Conservation (phyloP, 2,329 filamentous ascomycete genomes). For the Fusarium tricinctum region DNA sequence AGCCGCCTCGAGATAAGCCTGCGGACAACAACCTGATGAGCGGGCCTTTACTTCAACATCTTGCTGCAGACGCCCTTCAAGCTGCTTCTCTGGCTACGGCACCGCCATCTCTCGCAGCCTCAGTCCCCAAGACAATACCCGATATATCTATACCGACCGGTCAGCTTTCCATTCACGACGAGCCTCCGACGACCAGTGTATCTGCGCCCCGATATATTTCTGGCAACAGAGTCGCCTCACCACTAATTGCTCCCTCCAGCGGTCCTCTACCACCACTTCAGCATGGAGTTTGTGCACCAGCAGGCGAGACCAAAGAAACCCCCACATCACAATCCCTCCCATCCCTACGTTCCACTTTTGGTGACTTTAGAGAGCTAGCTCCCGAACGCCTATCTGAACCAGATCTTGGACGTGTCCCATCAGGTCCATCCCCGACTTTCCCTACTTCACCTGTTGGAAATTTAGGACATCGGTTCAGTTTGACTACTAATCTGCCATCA, state of each 20-base stretch:
- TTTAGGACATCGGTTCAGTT: conserved; percentile 49
- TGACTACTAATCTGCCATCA: conserved; percentile 53
- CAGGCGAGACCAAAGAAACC: conserved; percentile 54
- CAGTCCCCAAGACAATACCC: conserved; percentile 40
- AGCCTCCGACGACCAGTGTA: conserved; percentile 37
- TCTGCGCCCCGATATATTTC: conserved; percentile 26
- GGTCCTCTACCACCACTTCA: conserved; percentile 57
- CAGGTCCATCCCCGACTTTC: conserved; percentile 47
- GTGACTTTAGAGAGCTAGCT: conserved; percentile 53
- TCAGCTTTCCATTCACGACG: conserved; percentile 55
- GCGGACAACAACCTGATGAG: conserved; percentile 39
- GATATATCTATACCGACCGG: conserved; percentile 52
- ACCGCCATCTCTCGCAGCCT: conserved; percentile 19
- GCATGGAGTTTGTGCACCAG: conserved; percentile 55
- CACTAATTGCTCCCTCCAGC: conserved; percentile 43
- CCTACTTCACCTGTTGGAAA: conserved; percentile 53
- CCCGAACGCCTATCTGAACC: conserved; percentile 53
- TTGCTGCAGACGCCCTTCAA: conserved; percentile 54
- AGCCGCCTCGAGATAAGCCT: conserved; percentile 31
- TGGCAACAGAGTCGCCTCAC: conserved; percentile 37
- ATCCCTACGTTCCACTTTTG: conserved; percentile 57
- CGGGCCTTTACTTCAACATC: conserved; percentile 49
- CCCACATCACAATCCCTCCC: conserved; percentile 58
- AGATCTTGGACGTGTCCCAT: conserved; percentile 48
- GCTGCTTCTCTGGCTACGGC: conserved; percentile 40